Evolutionary conservation across 768 basidiomycete species (phyloP), one percentile per base, ranked within the genome.

Genomic region (Strobilomyces confusus): DNA sequence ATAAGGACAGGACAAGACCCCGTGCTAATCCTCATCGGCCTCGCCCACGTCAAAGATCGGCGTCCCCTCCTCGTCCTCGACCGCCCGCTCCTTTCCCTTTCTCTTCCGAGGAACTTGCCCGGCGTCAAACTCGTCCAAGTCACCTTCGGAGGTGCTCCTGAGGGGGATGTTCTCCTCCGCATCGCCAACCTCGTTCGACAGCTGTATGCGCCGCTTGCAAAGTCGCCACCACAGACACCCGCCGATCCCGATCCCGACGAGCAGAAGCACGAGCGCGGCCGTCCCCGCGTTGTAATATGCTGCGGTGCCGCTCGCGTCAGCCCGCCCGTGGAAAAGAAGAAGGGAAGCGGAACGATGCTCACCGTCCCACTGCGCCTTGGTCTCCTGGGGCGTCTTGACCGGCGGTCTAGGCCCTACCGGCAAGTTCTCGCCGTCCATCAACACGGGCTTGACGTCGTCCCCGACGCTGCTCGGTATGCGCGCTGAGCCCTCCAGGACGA

Each of bases 281-380:
- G 92, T 93, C 12, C 91, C 92, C 32, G 92, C 88, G 55, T 95
- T 95, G 68, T 95, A 97, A 68, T 94, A 95, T n/a, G 92, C 94
- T 92, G 49, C 38, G 9, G 49, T 13, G n/a, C 23, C 32, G 46
- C 54, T 36, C 38, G 19, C 33, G 56, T 51, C 43, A 49, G 44
- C 32, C 32, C 46, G 15, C 17, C 37, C 43, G 42, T 14, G 29
- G 29, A 1, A 9, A 1, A 38, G 8, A 42, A 49, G 34, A 46
- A 29, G 15, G 15, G 50, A 48, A 29, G 9, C 9, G 17, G 41
- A 30, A 44, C 20, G 32, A 22, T 6, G 8, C 78, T 51, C 58
- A 91, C 92, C 89, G 73, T 94, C 89, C 93, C 93, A 95, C 77
- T 87, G 89, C 4, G 92, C 88, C 63, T 88, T 84, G 50, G 86